Percentiles rank a stretch among this genome's conserved stretches.
Evolutionary conservation across 2,329 filamentous ascomycete genomes (phyloP).

Genomic region (Pyricularia pennisetigena): DNA sequence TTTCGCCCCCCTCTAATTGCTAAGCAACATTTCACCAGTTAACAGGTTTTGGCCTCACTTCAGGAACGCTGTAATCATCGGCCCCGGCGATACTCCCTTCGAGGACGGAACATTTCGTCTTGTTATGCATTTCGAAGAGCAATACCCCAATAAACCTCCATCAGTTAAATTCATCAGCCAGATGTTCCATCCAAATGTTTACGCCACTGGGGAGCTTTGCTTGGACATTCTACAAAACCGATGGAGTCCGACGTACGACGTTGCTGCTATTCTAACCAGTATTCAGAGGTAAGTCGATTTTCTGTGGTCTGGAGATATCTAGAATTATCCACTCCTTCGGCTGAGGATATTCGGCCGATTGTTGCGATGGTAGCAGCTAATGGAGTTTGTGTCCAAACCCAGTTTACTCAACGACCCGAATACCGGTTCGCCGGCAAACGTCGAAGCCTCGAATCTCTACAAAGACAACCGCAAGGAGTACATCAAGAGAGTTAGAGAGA

Average conservation of each 20-base stretch:
- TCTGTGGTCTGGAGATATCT: background rate
- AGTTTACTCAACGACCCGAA: slow-evolving; percentile 97
- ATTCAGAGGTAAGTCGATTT: slow-evolving; percentile 70
- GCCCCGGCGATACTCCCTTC: slow-evolving; percentile 91
- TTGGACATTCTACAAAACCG: slow-evolving; percentile 95
- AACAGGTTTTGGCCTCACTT: background rate
- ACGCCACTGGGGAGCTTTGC: slow-evolving; percentile 91
- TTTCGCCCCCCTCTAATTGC: slow-evolving; percentile 7
- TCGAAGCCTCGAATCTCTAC: slow-evolving; percentile 95
- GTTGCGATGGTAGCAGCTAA: background rate
- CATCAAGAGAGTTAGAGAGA: slow-evolving; percentile 87
- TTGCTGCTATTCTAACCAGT: slow-evolving; percentile 91
- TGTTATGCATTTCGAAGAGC: slow-evolving; percentile 98
- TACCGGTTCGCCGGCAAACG: slow-evolving; percentile 95
- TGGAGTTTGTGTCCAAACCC: background rate
- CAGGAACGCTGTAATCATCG: slow-evolving; percentile 98
- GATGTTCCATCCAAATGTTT: slow-evolving; percentile 99
- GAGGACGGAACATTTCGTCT: slow-evolving; percentile 96
- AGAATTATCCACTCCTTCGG: background rate
- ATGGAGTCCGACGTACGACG: slow-evolving; percentile 98
- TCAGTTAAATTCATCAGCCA: slow-evolving; percentile 97
- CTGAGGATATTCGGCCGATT: background rate
- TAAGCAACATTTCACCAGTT: slow-evolving; percentile 2
- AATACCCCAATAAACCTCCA: slow-evolving; percentile 96
- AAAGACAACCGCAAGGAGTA: slow-evolving; percentile 98